Conservation (phyloP, 495 filamentous ascomycete genomes). For the Daldinia grandis region DNA sequence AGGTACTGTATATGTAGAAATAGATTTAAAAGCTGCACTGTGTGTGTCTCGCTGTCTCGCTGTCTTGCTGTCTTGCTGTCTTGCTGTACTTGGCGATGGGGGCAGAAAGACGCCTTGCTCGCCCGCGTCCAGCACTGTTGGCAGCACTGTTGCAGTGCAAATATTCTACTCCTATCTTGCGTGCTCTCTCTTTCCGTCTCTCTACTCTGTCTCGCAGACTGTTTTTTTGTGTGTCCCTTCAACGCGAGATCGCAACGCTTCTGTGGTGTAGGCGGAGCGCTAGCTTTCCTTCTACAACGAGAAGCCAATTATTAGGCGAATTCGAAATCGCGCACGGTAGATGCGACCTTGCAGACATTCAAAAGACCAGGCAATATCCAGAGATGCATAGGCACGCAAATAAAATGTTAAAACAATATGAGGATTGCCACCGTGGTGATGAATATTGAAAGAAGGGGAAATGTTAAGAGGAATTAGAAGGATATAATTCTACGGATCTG, state of each 20-base stretch:
- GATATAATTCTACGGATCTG: conserved; percentile 42
- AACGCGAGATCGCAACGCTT: conserved; percentile 14
- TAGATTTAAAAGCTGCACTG: conserved; percentile 27
- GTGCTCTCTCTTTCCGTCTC: background rate
- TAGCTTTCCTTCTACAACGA: conserved; percentile 29
- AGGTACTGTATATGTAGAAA: conserved; percentile 14
- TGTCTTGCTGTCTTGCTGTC: conserved; percentile 4
- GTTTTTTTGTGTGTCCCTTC: background rate
- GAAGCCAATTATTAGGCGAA: conserved; percentile 38
- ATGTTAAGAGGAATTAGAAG: conserved; percentile 18
- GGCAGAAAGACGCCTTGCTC: conserved; percentile 6
- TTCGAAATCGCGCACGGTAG: conserved; percentile 43
- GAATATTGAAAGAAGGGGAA: background rate
- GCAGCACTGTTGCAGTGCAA: conserved; percentile 8
- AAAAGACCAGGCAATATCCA: conserved; percentile 42
- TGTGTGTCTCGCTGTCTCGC: conserved; percentile 21
- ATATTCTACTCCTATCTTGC: conserved; percentile 12
- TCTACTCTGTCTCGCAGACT: background rate
- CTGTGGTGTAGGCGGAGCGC: conserved; percentile 27
- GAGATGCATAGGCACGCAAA: conserved; percentile 32
- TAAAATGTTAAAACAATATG: background rate
- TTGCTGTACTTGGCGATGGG: background rate
- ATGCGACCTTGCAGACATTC: conserved; percentile 44
- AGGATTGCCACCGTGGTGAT: conserved; percentile 20
- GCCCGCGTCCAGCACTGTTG: conserved; percentile 20